Conservation (phyloP, 345 rosid genomes). For the Boechera retrofracta region DNA sequence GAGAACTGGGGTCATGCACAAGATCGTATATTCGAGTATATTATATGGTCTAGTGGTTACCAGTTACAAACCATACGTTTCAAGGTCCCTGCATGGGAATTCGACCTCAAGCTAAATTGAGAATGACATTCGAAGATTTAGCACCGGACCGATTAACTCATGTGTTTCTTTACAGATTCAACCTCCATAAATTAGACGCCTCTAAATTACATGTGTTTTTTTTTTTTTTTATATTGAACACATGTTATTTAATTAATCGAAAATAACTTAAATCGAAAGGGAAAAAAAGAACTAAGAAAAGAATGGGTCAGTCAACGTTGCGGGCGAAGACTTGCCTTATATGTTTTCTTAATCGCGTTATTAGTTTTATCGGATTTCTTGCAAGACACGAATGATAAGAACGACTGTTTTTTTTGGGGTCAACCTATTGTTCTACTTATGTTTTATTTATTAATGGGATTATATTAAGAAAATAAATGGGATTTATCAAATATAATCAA, state of each 20-base stretch:
- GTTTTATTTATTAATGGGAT: not conserved
- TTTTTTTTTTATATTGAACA: not conserved
- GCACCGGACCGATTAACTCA: not conserved
- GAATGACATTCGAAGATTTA: not conserved
- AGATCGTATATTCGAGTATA: constrained; percentile 20
- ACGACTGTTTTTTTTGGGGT: not conserved
- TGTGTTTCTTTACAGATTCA: not conserved
- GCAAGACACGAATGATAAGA: constrained; percentile 5
- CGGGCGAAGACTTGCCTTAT: constrained; percentile 32
- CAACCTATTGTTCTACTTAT: not conserved
- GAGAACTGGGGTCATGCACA: constrained; percentile 24
- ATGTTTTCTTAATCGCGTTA: constrained; percentile 40
- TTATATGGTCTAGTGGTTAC: constrained; percentile 5
- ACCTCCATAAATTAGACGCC: constrained; percentile 11
- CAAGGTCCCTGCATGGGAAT: not conserved
- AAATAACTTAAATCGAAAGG: not conserved
- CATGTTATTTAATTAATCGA: not conserved
- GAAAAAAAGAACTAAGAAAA: not conserved
- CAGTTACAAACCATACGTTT: not conserved
- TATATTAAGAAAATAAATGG: not conserved
- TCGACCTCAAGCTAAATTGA: constrained; percentile 1
- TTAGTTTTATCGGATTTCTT: constrained; percentile 6
- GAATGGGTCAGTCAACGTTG: constrained; percentile 35
- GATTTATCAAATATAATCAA: not conserved
- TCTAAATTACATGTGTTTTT: not conserved